Conservation (phyloP, 306 rosid genomes). For the Vigna trinervia region DNA sequence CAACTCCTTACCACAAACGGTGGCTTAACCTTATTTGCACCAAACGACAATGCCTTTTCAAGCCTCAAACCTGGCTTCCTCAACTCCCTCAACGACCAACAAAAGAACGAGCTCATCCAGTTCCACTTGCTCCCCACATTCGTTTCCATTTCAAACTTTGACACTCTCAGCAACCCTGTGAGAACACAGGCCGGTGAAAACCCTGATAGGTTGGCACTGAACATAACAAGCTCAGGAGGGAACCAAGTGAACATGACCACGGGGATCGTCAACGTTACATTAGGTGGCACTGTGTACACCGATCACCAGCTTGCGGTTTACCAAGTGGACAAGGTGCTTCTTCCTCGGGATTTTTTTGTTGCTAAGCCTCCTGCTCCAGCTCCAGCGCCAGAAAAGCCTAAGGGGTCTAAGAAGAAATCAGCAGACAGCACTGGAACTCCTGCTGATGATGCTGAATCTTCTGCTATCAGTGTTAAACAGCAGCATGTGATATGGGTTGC, state of each 20-base stretch:
- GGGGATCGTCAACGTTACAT: slow-evolving; percentile 65
- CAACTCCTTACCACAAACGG: slow-evolving; percentile 62
- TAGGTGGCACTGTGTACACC: slow-evolving; percentile 68
- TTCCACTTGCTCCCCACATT: slow-evolving; percentile 65
- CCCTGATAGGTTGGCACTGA: slow-evolving; percentile 61
- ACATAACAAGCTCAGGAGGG: slow-evolving; percentile 70
- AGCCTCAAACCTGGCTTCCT: slow-evolving; percentile 71
- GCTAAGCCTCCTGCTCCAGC: slow-evolving; percentile 67
- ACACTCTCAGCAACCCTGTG: slow-evolving; percentile 72
- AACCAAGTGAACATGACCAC: slow-evolving; percentile 67
- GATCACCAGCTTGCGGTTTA: slow-evolving; percentile 75
- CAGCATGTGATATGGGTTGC: slow-evolving; percentile 37
- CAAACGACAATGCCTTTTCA: slow-evolving; percentile 64
- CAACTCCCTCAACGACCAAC: slow-evolving; percentile 62
- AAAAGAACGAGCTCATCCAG: slow-evolving; percentile 70
- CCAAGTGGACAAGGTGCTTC: slow-evolving; percentile 68
- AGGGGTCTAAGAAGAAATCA: slow-evolving; percentile 55
- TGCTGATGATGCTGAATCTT: slow-evolving; percentile 45
- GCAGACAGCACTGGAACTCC: slow-evolving; percentile 38
- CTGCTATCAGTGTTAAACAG: slow-evolving; percentile 37
- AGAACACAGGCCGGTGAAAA: slow-evolving; percentile 74
- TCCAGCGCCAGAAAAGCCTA: slow-evolving; percentile 50
- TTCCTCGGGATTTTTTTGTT: slow-evolving; percentile 63
- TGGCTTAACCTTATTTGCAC: slow-evolving; percentile 68
- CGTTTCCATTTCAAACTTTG: slow-evolving; percentile 61